Conservation (phyloP, 371 early-diverging fungal species). For the Mortierella sp. region DNA sequence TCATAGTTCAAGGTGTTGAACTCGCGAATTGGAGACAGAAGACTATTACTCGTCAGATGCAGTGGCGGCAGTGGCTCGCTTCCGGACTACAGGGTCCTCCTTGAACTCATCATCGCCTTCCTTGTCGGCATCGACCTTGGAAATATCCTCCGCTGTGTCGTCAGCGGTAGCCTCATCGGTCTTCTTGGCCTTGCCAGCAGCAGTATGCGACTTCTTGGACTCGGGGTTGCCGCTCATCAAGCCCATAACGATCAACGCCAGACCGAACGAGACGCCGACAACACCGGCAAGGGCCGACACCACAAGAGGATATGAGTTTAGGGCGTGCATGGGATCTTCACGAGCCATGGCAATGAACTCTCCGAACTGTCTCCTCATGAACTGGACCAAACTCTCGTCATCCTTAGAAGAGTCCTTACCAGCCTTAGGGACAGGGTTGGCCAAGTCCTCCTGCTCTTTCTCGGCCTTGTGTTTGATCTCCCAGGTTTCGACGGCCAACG, state of each 20-base stretch:
- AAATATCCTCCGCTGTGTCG: slow-evolving; percentile 29
- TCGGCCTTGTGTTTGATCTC: slow-evolving; percentile 72
- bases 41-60: slow-evolving; percentile 10
- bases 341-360: slow-evolving; percentile 57
- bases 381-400: slow-evolving; percentile 50
- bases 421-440: slow-evolving; percentile 36
- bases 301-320: slow-evolving; percentile 58
- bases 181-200: slow-evolving; percentile 44
- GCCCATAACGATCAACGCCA: slow-evolving; percentile 49
- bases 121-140: slow-evolving; percentile 7
- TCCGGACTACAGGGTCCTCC: slow-evolving; percentile 20
- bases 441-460: slow-evolving; percentile 67
- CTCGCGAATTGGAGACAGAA: background rate
- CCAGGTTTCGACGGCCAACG: slow-evolving; percentile 73
- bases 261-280: slow-evolving; percentile 39
- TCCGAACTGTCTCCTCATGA: slow-evolving; percentile 39
- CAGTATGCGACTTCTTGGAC: background rate
- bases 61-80: slow-evolving; percentile 15
- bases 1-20: background rate
- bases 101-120: slow-evolving; percentile 10
- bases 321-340: slow-evolving; percentile 60
- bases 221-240: slow-evolving; percentile 32
- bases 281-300: slow-evolving; percentile 53
- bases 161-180: slow-evolving; percentile 44
- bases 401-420: slow-evolving; percentile 21